Conservation (phyloP, 1,284 basidiomycete species). For the Trametes pubescens region DNA sequence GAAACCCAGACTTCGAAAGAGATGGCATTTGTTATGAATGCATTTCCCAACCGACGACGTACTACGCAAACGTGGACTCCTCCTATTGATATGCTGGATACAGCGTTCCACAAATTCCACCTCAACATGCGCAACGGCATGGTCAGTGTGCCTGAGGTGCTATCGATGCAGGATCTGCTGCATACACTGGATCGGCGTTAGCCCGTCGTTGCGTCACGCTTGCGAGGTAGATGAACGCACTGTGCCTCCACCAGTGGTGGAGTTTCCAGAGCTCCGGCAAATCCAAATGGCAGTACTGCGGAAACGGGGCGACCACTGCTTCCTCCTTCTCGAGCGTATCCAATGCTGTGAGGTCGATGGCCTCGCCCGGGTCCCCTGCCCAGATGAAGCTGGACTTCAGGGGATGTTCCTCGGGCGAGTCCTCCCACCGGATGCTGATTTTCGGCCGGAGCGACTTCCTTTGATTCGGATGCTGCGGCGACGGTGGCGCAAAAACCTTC, state of each 20-base stretch:
- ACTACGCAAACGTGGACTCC: too few species aligned
- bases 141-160: neutral
- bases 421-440: neutral
- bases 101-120: too few species aligned
- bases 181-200: neutral
- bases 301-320: neutral
- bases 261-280: neutral
- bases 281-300: neutral
- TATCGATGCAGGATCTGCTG: neutral
- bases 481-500: too few species aligned
- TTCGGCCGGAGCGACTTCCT: neutral
- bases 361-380: neutral
- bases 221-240: neutral
- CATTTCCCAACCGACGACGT: too few species aligned
- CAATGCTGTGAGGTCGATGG: neutral
- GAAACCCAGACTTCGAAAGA: too few species aligned
- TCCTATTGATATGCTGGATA: too few species aligned
- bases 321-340: neutral
- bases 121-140: neutral
- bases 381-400: neutral
- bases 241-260: conserved; percentile 1
- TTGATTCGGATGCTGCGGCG: neutral
- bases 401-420: neutral
- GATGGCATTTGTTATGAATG: too few species aligned
- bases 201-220: neutral